Evolutionary conservation across 2,329 filamentous ascomycete genomes (phyloP), one percentile per base, ranked within the genome.

Genomic region (Aureobasidium musti): DNA sequence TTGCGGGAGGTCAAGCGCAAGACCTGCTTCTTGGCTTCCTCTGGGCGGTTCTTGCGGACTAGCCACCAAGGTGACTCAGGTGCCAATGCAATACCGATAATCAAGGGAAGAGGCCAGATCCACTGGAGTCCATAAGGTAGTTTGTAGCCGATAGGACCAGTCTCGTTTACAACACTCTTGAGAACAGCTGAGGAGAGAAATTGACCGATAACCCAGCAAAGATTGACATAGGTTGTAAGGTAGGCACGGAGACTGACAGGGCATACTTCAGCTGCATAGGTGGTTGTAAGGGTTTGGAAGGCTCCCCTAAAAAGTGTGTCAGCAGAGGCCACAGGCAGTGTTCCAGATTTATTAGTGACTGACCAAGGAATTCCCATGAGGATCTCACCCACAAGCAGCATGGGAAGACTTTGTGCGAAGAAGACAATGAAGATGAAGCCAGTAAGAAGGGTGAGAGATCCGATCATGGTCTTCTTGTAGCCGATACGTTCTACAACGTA

Each of bases 211-310:
- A 86, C 84, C 76, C 86, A 88, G 72, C 84, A 87, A 37, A 87
- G 76, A 70, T 87, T 87, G 67, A 87, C 84, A 66, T 83, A 88
- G 11, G 83, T 83, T 1, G 86, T 87, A 19, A 87, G 77, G 64
- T 84, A 82, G n/a, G 82, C 83, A 14, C 86, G 81, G 50, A 88
- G 80, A 1, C 81, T 81, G 53, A 85, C 78, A 2, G 86, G 86
- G 43, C 84, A 85, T n/a, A 88, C 82, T 72, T 91, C 89, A 65
- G 86, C 87, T 26, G 88, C 88, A 72, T 91, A 91, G 1, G 87
- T 87, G 69, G 85, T 77, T 17, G 78, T 76, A 35, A 79, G 72
- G 0, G 70, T 71, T 11, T 71, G 69, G 47, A 74, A 72, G 5
- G 72, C 68, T 30, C 73, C 72, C 70, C 39, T 2, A 2, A 21